Base-by-base conservation (phyloP, 768 basidiomycete genomes). In the Phaeotremella fagi region DNA sequence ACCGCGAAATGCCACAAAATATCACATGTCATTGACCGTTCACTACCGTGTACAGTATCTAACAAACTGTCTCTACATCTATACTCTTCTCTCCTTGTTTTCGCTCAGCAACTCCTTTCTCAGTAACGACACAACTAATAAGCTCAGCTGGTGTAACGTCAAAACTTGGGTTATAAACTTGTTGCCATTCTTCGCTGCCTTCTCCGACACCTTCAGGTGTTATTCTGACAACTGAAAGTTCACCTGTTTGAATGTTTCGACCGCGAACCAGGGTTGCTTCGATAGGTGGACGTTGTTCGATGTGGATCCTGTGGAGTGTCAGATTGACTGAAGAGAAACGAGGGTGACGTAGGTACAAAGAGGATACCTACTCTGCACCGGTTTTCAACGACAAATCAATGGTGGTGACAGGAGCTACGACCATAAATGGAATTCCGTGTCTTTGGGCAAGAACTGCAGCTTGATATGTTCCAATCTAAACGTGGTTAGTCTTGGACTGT, bases 131-230 rank as follows among this genome's bases (percentile, higher is more conserved):
- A 36, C 68, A 70, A n/a, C 85, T 87, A 59, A 98, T 95, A 37
- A 97, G 77, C 54, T 87, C 85, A 2, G 91, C 89, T 0, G 92
- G 91, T 0, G 94, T 97, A 15, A 98, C 90, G 70, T 98, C 94
- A 75, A 97, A 98, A 59, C 88, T 89, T 1, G 94, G 91, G 73
- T 95, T 98, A 73, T 91, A 94, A 1, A 74, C 74, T 27, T 60
- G 56, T 49, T 73, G 69, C 74, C 72, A 70, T 27, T 53, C 49
- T 50, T 72, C 66, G 7, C 58, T 54, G 25, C 69, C 70, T 15
- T 63, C 63, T 55, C 75, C 75, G 20, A 76, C 74, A 1, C 71
- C 72, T 51, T 76, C 67, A 9, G 91, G 90, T 0, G 90, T 90
- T 57, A 91, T 82, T 81, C 90, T 83, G 12, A 92, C 86, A 38